Evolutionary conservation across 257 asterid genomes (phyloP), one percentile per base, ranked within the genome.

Genomic region (Salvia splendens): DNA sequence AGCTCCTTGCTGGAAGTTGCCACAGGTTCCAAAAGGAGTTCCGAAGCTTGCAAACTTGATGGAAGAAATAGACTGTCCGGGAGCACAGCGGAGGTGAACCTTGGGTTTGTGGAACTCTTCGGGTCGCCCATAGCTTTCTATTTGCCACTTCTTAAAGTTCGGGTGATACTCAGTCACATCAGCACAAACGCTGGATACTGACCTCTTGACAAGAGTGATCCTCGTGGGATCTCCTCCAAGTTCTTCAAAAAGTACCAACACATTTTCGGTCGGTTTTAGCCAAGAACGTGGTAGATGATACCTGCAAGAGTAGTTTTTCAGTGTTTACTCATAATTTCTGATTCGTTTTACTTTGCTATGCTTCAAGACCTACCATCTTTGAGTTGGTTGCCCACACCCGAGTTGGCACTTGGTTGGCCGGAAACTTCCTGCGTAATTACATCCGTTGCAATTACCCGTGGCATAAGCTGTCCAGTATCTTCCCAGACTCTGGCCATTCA

Each of bases 31-130:
- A 1, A 74, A 65, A 53, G 99, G 92, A 65, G 96, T 93, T 74
- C 99, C 99, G 16, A 90, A 93, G 88, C 99, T 93, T 8, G 99
- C 99, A 78, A 93, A 93, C 78, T 88, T 86, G 68, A 93, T 88
- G 36, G 95, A 75, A 62, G 97, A 77, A 62, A 93, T 93, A n/a
- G 79, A 72, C 60, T 85, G 83, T 11, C 95, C 92, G 1, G 78
- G 77, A 28, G 83, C 82, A 71, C 97, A 90, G 5, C 35, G 82
- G 65, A 93, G 95, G 72, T 77, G 97, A 52, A 87, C 82, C 78
- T 90, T 90, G 38, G 97, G 92, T 8, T 68, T 82, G 80, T 63
- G 94, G 75, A 83, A 80, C 74, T 79, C 87, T 71, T 82, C 73
- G 8, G 84, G 58, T 69, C 56, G 82, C 14, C 88, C 97, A 10